A percentile compares a stretch with the other conserved stretches of the same genome.
Evolutionary conservation across 345 rosid genomes (phyloP).

Genomic region (Melastoma malabathricum): DNA sequence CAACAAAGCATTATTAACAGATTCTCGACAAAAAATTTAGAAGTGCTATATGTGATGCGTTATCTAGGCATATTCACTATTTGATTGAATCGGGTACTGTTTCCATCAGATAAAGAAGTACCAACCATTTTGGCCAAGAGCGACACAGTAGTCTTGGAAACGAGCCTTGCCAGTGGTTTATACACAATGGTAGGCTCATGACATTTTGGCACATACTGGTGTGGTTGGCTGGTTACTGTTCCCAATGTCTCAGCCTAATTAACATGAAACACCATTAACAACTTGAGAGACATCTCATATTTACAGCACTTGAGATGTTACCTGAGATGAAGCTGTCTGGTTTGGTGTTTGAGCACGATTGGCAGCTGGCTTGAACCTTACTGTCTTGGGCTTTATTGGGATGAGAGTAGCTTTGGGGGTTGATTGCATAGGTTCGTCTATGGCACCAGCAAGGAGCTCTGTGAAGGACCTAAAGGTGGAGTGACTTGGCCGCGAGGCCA

Average conservation of each 20-base stretch:
- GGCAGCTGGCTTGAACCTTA: constrained; percentile 37
- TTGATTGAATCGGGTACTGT: too few relatives aligned
- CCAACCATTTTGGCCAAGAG: constrained; percentile 76
- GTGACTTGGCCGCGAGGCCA: constrained; percentile 73
- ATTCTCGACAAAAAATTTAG: too few relatives aligned
- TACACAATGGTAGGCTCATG: constrained; percentile 39
- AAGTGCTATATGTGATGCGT: too few relatives aligned
- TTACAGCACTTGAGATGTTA: constrained; percentile 5
- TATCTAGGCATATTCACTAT: too few relatives aligned
- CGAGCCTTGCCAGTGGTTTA: constrained; percentile 82
- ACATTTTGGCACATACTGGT: constrained; percentile 27
- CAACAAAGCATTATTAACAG: background rate
- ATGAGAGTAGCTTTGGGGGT: constrained; percentile 31
- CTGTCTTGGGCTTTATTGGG: constrained; percentile 66
- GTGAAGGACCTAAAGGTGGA: constrained; percentile 51
- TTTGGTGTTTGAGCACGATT: constrained; percentile 18
- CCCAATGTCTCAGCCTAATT: constrained; percentile 27
- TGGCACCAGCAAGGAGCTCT: constrained; percentile 54
- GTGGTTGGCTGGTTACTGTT: constrained; percentile 15
- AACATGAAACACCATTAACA: background rate
- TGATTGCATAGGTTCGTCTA: constrained; percentile 21
- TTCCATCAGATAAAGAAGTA: constrained; percentile 2
- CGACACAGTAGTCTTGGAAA: constrained; percentile 62
- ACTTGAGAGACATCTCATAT: background rate
- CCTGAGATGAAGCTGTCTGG: constrained; percentile 32